Conservation (phyloP, 352 stramenopile genomes). For the Phytophthora ramorum region DNA sequence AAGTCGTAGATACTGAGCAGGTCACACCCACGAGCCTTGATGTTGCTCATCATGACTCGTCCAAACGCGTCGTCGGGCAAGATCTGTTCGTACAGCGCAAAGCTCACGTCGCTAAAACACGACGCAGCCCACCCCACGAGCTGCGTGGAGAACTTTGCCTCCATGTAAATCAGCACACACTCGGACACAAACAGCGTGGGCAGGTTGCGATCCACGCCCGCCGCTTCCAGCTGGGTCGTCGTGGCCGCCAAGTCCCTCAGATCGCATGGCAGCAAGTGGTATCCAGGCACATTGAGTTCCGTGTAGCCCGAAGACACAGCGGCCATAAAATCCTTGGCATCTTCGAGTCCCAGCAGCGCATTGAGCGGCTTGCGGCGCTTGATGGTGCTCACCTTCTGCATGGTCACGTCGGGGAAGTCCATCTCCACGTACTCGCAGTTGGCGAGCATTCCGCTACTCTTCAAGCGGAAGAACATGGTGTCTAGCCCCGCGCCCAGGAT, state of each 20-base stretch:
- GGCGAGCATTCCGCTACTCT: constrained; percentile 38
- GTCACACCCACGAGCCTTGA: constrained; percentile 90
- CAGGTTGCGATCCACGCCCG: constrained; percentile 52
- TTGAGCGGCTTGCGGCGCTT: constrained; percentile 69
- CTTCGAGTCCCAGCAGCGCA: constrained; percentile 47
- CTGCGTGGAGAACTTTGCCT: constrained; percentile 76
- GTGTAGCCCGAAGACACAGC: constrained; percentile 60
- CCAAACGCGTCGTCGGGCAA: constrained; percentile 91
- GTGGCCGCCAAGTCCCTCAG: constrained; percentile 66
- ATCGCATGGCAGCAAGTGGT: constrained; percentile 84
- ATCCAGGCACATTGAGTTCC: constrained; percentile 74
- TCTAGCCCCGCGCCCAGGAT: constrained; percentile 84
- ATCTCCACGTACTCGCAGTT: constrained; percentile 87
- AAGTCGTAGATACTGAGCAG: constrained; percentile 86
- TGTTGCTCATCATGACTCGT: constrained; percentile 92
- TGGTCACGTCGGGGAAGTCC: constrained; percentile 82
- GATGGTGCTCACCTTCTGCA: constrained; percentile 84
- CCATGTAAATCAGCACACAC: constrained; percentile 94
- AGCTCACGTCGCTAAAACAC: constrained; percentile 80
- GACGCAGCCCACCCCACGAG: constrained; percentile 74
- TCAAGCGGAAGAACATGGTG: constrained; percentile 87
- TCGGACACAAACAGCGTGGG: constrained; percentile 91
- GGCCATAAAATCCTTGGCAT: constrained; percentile 52
- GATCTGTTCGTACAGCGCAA: constrained; percentile 93
- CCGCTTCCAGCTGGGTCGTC: constrained; percentile 62